phyloP scores from a whole-genome alignment of 148 eudicot species.

The Euryodendron excelsum region DNA sequence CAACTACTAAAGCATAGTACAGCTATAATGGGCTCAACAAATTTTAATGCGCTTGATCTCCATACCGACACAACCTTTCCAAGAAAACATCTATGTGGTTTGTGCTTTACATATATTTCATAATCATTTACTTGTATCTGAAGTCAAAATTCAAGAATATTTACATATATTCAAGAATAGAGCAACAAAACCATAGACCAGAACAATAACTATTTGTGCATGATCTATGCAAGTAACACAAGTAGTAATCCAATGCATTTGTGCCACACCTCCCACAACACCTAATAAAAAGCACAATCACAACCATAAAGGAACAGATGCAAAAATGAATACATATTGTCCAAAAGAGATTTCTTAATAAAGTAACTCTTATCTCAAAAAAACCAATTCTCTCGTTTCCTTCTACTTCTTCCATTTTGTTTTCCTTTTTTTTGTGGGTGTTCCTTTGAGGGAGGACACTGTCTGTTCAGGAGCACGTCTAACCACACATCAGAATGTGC shows the following conservation, averaged over 20 bases:
- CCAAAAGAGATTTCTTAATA: no score
- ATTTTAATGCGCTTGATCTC: background rate
- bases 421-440: background rate
- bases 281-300: background rate
- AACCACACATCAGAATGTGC: background rate
- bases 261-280: background rate
- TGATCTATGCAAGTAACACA: background rate
- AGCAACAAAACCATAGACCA: no score
- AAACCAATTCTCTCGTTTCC: background rate
- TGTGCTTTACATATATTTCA: background rate
- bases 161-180: background rate
- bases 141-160: background rate
- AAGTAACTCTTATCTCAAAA: no score
- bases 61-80: background rate
- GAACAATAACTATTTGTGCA: background rate
- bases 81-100: background rate
- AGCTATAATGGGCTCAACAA: background rate
- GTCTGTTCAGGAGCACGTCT: background rate
- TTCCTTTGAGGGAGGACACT: background rate
- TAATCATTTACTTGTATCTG: background rate
- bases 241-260: background rate
- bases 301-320: background rate
- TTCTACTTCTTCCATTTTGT: no score
- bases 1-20: no score
- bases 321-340: no score